phyloP scores from a whole-genome alignment of 768 basidiomycete species.

The Tricholoma sp. region DNA sequence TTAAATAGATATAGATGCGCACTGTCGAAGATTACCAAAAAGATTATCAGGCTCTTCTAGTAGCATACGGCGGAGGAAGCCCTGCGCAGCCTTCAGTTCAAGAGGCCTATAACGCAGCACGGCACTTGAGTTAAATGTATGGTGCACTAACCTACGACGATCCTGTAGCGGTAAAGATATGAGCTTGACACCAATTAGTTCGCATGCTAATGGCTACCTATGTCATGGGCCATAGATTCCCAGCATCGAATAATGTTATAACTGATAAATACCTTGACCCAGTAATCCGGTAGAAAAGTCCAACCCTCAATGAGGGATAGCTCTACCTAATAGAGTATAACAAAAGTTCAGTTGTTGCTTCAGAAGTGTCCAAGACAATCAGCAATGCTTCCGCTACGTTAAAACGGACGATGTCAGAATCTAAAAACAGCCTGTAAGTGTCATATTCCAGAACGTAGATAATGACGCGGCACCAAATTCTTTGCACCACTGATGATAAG shows the following conservation, averaged over 20 bases:
- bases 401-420: slow-evolving; percentile 19
- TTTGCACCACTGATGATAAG: slow-evolving; percentile 12
- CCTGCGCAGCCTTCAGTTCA: slow-evolving; percentile 23
- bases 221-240: neutral
- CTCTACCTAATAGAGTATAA: slow-evolving; percentile 19
- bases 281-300: slow-evolving; percentile 4
- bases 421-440: slow-evolving; percentile 3
- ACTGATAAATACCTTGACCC: slow-evolving; percentile 11
- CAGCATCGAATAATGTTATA: neutral
- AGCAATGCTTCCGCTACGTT: slow-evolving; percentile 14
- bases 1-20: slow-evolving; percentile 8
- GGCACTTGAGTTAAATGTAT: slow-evolving; percentile 14
- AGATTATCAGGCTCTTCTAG: slow-evolving; percentile 27
- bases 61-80: slow-evolving; percentile 26
- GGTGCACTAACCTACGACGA: slow-evolving; percentile 16
- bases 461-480: slow-evolving; percentile 5
- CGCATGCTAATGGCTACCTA: slow-evolving; percentile 11
- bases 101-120: slow-evolving; percentile 6
- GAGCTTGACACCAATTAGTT: neutral
- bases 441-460: neutral
- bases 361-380: slow-evolving; percentile 17
- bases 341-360: slow-evolving; percentile 19
- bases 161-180: slow-evolving; percentile 4
- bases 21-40: slow-evolving; percentile 31
- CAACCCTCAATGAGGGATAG: neutral